Conservation (phyloP, 768 basidiomycete genomes). For the Kondoa malvinella region DNA sequence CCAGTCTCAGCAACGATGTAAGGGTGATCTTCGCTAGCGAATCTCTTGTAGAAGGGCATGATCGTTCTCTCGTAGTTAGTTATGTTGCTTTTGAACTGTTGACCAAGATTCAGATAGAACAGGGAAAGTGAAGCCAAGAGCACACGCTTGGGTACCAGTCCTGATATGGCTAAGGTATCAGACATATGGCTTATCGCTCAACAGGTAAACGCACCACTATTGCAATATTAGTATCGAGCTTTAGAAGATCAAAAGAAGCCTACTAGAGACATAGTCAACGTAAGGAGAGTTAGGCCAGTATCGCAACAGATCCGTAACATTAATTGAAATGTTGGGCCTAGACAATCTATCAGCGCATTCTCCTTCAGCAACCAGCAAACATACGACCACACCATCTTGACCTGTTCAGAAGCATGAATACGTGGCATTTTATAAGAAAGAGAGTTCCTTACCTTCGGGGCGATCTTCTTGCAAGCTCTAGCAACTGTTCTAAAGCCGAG, state of each 20-base stretch:
- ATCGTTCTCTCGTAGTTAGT: neutral
- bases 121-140: neutral
- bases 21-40: neutral
- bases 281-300: neutral
- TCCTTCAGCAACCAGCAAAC: neutral
- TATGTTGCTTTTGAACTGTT: neutral
- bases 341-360: neutral
- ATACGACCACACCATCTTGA: neutral
- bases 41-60: neutral
- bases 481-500: neutral
- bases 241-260: neutral
- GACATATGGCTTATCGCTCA: neutral
- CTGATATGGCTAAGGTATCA: neutral
- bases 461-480: neutral
- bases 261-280: neutral
- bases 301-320: neutral
- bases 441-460: too few relatives aligned
- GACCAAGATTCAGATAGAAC: neutral
- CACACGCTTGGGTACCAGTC: neutral
- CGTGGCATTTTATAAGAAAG: too few relatives aligned
- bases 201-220: neutral
- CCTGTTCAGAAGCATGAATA: too few relatives aligned
- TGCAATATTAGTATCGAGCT: neutral
- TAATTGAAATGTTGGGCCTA: neutral
- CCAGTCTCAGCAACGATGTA: constrained; percentile 1